A percentile compares a stretch with the other conserved stretches of the same genome.
Conservation (phyloP, 352 stramenopile genomes). For the Phytophthora fragariae region DNA sequence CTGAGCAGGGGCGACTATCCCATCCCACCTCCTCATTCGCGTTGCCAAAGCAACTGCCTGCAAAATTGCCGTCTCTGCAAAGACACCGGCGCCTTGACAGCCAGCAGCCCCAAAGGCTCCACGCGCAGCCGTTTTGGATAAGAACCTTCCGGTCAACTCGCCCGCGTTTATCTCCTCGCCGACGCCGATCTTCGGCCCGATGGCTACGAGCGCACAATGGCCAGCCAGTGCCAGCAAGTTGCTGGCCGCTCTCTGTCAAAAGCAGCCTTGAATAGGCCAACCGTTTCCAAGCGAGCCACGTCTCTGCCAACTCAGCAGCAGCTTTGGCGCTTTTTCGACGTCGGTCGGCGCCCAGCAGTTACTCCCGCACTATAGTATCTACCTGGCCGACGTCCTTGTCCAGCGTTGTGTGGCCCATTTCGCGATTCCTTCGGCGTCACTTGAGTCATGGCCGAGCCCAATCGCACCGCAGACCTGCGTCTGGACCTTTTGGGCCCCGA, state of each 20-base stretch:
- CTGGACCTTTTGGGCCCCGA: conserved; percentile 22
- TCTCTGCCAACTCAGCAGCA: conserved; percentile 5
- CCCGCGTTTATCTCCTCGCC: not conserved
- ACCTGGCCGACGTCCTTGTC: too few relatives aligned
- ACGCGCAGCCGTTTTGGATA: not conserved
- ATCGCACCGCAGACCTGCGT: conserved; percentile 7
- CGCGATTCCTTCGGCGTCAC: not conserved
- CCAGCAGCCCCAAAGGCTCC: not conserved
- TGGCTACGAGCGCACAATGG: too few relatives aligned
- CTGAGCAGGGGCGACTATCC: conserved; percentile 1
- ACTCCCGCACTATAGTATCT: too few relatives aligned
- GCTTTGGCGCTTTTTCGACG: not conserved
- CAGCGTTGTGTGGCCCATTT: not conserved
- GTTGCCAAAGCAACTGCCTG: not conserved
- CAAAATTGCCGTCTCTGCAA: not conserved
- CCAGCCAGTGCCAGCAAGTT: not conserved
- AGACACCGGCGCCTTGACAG: not conserved
- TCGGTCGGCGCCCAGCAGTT: not conserved
- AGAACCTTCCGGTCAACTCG: not conserved
- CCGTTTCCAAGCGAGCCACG: conserved; percentile 2
- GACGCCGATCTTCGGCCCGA: not conserved
- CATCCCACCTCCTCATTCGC: not conserved
- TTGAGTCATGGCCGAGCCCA: conserved; percentile 13
- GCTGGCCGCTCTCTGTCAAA: not conserved
- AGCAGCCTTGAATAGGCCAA: not conserved